phyloP scores from a whole-genome alignment of 148 eudicot species.

The Chenopodium formosanum region DNA sequence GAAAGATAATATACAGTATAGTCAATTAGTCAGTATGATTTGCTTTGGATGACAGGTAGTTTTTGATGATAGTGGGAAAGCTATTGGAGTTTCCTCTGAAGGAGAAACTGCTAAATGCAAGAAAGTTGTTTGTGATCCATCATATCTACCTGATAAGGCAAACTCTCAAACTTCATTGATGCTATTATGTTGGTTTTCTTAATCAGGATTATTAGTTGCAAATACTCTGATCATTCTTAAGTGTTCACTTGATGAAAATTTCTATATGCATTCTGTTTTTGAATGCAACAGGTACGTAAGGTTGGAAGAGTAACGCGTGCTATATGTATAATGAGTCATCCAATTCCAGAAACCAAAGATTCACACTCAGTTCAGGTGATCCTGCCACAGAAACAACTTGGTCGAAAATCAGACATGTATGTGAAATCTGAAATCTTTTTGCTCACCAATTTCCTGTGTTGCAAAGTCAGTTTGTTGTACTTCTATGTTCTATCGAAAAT shows the following conservation, averaged over 20 bases:
- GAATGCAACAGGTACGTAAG: constrained; percentile 56
- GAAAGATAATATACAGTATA: no score
- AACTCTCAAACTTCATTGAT: not conserved
- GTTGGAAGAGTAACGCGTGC: constrained; percentile 97
- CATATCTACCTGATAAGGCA: constrained; percentile 89
- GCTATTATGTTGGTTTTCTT: not conserved
- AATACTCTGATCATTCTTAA: not conserved
- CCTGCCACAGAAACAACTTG: constrained; percentile 91
- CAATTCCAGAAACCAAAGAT: constrained; percentile 80
- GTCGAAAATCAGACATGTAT: constrained; percentile 96
- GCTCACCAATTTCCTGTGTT: not conserved
- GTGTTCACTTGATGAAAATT: not conserved
- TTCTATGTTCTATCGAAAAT: no score
- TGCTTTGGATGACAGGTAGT: constrained; percentile 54
- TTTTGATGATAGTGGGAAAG: constrained; percentile 70
- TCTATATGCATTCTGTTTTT: not conserved
- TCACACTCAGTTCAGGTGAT: constrained; percentile 95
- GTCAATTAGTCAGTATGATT: not conserved
- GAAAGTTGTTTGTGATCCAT: constrained; percentile 93
- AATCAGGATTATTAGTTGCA: not conserved
- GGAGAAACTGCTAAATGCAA: constrained; percentile 98
- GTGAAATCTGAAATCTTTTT: constrained; percentile 7
- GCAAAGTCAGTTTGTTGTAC: not conserved
- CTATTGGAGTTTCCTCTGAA: constrained; percentile 82
- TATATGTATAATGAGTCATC: constrained; percentile 92